Percentiles rank a stretch among this genome's conserved stretches.
Conservation (phyloP, 441 rosid genomes). For the Hypseocharis bilobata region DNA sequence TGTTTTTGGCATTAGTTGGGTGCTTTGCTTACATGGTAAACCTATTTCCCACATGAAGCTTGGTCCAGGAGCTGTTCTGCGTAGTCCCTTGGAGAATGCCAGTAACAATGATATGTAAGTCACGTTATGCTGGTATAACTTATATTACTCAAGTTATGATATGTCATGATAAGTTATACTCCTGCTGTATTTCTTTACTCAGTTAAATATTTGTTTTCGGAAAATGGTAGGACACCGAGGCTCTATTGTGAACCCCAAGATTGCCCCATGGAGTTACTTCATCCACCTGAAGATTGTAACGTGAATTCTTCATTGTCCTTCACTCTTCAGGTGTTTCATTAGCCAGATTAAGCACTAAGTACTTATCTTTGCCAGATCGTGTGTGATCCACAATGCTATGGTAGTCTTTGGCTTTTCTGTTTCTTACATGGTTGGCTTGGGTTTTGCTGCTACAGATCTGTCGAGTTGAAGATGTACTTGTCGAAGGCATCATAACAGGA, state of each 20-base stretch:
- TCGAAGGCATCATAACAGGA: constrained; percentile 64
- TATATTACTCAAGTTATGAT: background rate
- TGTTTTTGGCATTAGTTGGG: background rate
- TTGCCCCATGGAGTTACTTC: constrained; percentile 75
- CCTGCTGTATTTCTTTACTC: constrained; percentile 10
- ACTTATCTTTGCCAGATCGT: constrained; percentile 24
- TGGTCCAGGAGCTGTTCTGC: constrained; percentile 69
- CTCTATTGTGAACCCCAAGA: constrained; percentile 66
- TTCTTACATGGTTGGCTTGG: constrained; percentile 18
- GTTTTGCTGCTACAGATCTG: constrained; percentile 53
- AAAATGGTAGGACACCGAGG: constrained; percentile 48
- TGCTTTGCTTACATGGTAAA: too few species aligned
- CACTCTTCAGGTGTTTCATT: constrained; percentile 66
- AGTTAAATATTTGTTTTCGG: constrained; percentile 21
- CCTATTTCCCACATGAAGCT: constrained; percentile 38
- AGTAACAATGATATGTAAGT: constrained; percentile 70
- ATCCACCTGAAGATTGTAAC: constrained; percentile 89
- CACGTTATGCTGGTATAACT: constrained; percentile 1
- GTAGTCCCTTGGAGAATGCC: constrained; percentile 69
- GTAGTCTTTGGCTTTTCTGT: constrained; percentile 18
- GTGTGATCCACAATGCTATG: constrained; percentile 14
- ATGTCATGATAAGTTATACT: background rate
- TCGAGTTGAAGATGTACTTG: constrained; percentile 67
- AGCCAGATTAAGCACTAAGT: constrained; percentile 27
- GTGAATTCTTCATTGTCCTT: constrained; percentile 75